Percentiles rank a stretch among this genome's conserved stretches.
Evolutionary conservation across 2,329 filamentous ascomycete species (phyloP).

Genomic region (Sclerotinia trifoliorum): DNA sequence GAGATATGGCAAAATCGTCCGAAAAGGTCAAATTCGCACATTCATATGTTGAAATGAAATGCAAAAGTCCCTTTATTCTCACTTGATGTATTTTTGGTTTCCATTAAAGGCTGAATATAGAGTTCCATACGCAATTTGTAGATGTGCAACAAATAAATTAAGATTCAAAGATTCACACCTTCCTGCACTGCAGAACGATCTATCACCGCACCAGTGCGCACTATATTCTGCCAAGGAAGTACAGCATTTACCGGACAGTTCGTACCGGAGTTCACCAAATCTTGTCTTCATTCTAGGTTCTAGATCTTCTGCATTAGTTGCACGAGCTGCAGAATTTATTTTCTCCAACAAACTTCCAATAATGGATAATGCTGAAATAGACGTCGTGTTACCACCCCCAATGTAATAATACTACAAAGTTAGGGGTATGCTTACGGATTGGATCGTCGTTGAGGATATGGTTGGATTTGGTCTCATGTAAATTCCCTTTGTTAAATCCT

Average conservation of each 20-base stretch:
- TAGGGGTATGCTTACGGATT: not conserved
- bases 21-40: not conserved
- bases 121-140: not conserved
- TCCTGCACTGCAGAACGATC: not conserved
- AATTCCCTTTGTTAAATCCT: not conserved
- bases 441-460: not conserved
- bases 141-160: not conserved
- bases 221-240: not conserved
- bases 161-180: not conserved
- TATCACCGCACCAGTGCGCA: not conserved
- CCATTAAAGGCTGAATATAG: not conserved
- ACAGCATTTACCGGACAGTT: not conserved
- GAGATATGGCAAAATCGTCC: constrained; percentile 3
- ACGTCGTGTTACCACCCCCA: not conserved
- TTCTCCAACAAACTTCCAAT: not conserved
- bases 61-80: not conserved
- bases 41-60: not conserved
- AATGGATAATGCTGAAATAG: not conserved
- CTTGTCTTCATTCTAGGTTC: not conserved
- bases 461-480: not conserved
- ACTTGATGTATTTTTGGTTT: not conserved
- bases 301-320: constrained; percentile 12
- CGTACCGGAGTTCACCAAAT: constrained; percentile 5
- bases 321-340: not conserved
- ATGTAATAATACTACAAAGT: not conserved